Evolutionary conservation across 1,284 basidiomycete genomes (phyloP), one percentile per base, ranked within the genome.

Genomic region (Puccinia triticina): DNA sequence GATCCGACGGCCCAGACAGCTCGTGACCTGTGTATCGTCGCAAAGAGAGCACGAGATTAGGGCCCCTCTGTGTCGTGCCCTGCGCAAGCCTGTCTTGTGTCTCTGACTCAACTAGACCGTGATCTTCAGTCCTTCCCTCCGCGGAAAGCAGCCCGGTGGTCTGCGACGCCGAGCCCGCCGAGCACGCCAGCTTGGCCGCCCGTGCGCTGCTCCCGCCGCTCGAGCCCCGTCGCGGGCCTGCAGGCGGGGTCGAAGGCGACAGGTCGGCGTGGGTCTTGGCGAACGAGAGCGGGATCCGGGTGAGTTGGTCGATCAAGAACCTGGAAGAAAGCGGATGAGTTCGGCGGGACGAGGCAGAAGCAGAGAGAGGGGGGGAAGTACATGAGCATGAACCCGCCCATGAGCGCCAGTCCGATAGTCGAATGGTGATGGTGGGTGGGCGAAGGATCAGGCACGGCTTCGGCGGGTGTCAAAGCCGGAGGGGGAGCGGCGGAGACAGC

Each of bases 321-420:
- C 85, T 83, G 29, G 34, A 64, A 78, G 57, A 29, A 21, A 29
- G 46, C 53, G 77, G n/a, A n/a, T 67, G 5, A 43, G 26, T 34
- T 37, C 26, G 26, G 16, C 7, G 43, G 21, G 2, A 61, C 59
- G 7, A 76, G 72, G 43, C 16, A 40, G 57, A 57, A 87, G 14
- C 89, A 88, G 57, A 89, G 84, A 86, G 92, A 91, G 85, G 93
- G 92, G 79, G 92, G 89, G 83, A 93, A 85, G 84, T 94, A 90
- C 95, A 96, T 96, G 83, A 94, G 89, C 0, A 91, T 90, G 86
- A 96, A 97, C 2, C 95, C 95, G 0, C 89, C 85, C 61, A 95
- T 88, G n/a, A 95, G 89, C 71, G 92, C 91, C 29, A 92, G 85
- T 0, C 93, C 92, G 40, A 96, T 91, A 48, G 89, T 88, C 37